A percentile compares a stretch with the other conserved stretches of the same genome.
These are phyloP conservation scores for Taxillus chinensis DNA, from an alignment of 164 flowering plant species.

Conservation along the genomic window DNA sequence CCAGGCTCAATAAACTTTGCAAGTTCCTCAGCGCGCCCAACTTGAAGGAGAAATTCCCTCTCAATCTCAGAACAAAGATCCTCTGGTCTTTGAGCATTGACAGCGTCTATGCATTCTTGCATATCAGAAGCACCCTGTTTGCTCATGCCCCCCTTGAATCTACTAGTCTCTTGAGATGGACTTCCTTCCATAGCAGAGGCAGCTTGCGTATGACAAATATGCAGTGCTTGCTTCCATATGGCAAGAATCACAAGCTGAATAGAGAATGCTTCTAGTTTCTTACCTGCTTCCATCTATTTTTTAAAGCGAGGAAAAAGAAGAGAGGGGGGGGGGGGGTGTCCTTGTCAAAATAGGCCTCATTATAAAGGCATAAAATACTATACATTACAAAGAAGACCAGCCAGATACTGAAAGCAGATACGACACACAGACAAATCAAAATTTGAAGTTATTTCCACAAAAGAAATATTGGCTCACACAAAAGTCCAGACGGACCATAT, in stretches of 20 bases:
- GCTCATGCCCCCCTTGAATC: conserved; percentile 27
- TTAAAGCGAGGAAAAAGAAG: not conserved
- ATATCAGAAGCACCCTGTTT: conserved; percentile 28
- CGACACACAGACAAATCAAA: no score
- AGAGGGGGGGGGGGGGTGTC: no score
- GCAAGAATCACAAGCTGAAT: conserved; percentile 91
- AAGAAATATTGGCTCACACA: no score
- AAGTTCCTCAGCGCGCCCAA: conserved; percentile 84
- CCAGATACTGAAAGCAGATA: no score
- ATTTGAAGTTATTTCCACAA: no score
- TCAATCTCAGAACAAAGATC: conserved; percentile 59
- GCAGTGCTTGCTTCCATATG: conserved; percentile 92
- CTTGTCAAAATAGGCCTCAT: no score
- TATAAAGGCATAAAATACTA: no score
- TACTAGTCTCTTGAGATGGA: conserved; percentile 40
- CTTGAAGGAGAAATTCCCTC: conserved; percentile 71
- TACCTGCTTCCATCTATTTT: conserved; percentile 42
- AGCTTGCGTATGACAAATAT: conserved; percentile 86
- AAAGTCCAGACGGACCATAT: no score
- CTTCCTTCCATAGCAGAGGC: conserved; percentile 81
- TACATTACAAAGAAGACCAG: no score
- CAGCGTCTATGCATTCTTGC: conserved; percentile 25
- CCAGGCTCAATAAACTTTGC: conserved; percentile 63
- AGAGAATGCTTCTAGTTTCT: conserved; percentile 82
- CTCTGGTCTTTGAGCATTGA: conserved; percentile 28